A percentile compares a stretch with the other conserved stretches of the same genome.
phyloP scores from a whole-genome alignment of 2,329 filamentous ascomycete genomes.

The Ophiosphaerella herpotricha region DNA sequence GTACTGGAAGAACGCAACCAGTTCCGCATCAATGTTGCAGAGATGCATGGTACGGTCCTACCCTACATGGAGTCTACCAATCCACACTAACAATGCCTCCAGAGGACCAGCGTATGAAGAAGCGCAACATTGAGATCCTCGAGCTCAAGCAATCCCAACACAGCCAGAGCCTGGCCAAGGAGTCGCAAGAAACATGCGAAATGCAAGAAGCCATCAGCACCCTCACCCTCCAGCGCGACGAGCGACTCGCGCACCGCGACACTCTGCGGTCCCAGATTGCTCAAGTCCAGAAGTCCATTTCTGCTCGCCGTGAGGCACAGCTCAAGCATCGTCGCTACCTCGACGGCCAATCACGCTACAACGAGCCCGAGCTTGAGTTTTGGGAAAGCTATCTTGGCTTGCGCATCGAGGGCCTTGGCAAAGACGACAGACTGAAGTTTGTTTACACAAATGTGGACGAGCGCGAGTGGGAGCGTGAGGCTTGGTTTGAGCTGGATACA shows the following conservation, averaged over 20 bases:
- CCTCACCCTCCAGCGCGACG: constrained; percentile 60
- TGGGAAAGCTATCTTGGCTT: constrained; percentile 92
- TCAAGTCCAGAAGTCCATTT: constrained; percentile 71
- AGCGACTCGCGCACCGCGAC: constrained; percentile 60
- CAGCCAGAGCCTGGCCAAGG: constrained; percentile 75
- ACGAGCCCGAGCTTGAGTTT: constrained; percentile 91
- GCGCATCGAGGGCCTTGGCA: constrained; percentile 84
- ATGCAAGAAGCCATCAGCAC: constrained; percentile 65
- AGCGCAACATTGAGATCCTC: constrained; percentile 83
- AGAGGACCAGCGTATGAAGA: constrained; percentile 93
- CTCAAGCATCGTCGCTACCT: constrained; percentile 73
- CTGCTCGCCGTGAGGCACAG: constrained; percentile 71
- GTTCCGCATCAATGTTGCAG: constrained; percentile 86
- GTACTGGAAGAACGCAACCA: constrained; percentile 93
- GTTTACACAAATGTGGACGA: constrained; percentile 87
- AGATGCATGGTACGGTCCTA: constrained; percentile 74
- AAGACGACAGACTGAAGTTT: constrained; percentile 85
- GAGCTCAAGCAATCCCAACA: constrained; percentile 72
- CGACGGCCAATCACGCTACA: constrained; percentile 83
- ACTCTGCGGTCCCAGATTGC: constrained; percentile 61
- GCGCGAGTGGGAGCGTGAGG: constrained; percentile 84
- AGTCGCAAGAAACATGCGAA: constrained; percentile 72
- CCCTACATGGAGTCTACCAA: background rate
- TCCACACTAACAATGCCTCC: constrained; percentile 13
- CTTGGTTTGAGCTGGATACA: constrained; percentile 90